Base-by-base conservation (phyloP, 164 flowering plant species). In the Stephania japonica region DNA sequence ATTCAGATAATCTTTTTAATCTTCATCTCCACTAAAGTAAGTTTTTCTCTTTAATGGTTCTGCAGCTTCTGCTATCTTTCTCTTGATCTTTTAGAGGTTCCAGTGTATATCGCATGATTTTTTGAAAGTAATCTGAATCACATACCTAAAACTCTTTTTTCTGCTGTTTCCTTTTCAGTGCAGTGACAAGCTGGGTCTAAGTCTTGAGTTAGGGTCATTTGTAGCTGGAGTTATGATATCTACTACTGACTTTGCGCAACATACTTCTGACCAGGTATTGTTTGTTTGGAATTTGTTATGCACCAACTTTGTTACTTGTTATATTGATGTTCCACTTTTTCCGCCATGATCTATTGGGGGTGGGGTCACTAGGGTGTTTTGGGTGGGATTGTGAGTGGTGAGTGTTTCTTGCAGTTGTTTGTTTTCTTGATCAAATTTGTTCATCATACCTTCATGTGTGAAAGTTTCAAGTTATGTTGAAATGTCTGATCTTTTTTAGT, bases 201-300 rank as follows among this genome's bases (percentile, higher is more conserved):
- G 99, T 84, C 96, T 95, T 71, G 99, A 95, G 83, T 77, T 95
- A 85, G 99, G 99, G 71, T 95, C 99, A 70, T 95, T 95, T 85
- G 88, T 86, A 49, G 99, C 99, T 80, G 99, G 99, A 42, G 92
- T 95, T 59, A 93, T 95, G 99, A 87, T 95, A 80, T 91, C 99
- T 38, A 95, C 96, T 42, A 89, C 99, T 64, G 99, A 93, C 71
- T 87, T 92, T 85, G 97, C 92, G 23, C 90, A 89, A 70, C 98
- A 93, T 85, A 93, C 99, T 66, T 79, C 88, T 64, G 96, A 90
- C 67, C 98, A 95, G 97, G 99, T 95, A 87, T 11, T 42, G 25
- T 41, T 66, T 19, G 27, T 38, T 25, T 32, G 4, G 26, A 1
- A 42, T 8, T 70, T 61, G 43, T 41, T 2, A 43, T 66, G 8